Base-by-base conservation (phyloP, 257 asterid genomes). In the Ajuga chamaepitys region DNA sequence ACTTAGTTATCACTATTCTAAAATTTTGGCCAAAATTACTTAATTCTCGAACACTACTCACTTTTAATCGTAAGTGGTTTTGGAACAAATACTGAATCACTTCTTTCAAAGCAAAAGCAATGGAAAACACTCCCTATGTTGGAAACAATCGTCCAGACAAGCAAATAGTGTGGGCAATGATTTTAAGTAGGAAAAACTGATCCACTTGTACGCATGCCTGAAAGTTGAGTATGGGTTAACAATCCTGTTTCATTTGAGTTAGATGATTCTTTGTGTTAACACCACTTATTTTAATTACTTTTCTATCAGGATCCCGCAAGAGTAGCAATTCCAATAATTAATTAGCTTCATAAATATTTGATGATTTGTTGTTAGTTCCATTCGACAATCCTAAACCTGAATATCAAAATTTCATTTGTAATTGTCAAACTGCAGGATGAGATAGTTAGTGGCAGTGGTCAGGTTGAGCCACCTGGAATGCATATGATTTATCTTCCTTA, bases 401-500 rank as follows among this genome's bases (percentile, higher is more conserved):
- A 50, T 70, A 32, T 66, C 32, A 24, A 13, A 50, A 60, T 47
- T 62, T 59, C 57, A 22, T 28, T 56, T 62, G 69, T 51, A 26
- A 48, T 58, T 73, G 68, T 52, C 57, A 26, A 72, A 70, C 56
- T 76, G 73, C 88, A 92, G 98, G 95, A 86, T 42, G 99, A 93
- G 85, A 81, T 86, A 70, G 73, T 75, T 32, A 86, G 82, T 74
- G 25, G 74, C 59, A 67, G 95, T 61, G 99, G 99, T 68, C 99
- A 89, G 84, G 77, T 89, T 44, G 99, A 93, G 82, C 99, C 99
- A 70, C 96, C 99, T 35, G 99, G 99, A 70, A 93, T 93, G 97
- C 95, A 93, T 75, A 83, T 93, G 88, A 87, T 93, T 73, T 80
- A 83, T 75, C 96, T 93, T 81, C 99, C 97, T 40, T 93, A 75